Evolutionary conservation across 441 rosid species (phyloP).

Genomic region (Omphalea diandra): DNA sequence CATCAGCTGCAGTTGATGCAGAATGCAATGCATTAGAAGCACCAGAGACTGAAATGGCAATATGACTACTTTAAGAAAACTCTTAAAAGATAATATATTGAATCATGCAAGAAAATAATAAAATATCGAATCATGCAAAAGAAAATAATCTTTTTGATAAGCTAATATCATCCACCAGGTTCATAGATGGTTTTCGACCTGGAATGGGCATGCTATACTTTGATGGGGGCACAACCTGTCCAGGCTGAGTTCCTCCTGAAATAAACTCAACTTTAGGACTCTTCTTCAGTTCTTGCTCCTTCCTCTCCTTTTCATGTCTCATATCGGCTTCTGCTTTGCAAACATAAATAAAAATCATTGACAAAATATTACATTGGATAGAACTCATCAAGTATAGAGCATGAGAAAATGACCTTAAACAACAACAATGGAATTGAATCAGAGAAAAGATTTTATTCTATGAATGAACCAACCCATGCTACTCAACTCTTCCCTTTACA

Average conservation of each 20-base stretch:
- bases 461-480: neutral
- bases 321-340: conserved; percentile 65
- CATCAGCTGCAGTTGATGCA: conserved; percentile 42
- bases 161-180: neutral
- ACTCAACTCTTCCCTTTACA: neutral
- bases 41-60: conserved; percentile 42
- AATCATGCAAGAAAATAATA: neutral
- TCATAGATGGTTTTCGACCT: conserved; percentile 37
- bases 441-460: neutral
- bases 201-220: conserved; percentile 66
- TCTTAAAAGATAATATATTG: neutral
- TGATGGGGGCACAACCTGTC: conserved; percentile 41
- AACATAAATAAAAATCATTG: conserved; percentile 14
- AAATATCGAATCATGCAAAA: neutral
- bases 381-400: neutral
- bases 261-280: conserved; percentile 79
- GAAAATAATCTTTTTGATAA: conserved; percentile 3
- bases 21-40: conserved; percentile 51
- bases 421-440: neutral
- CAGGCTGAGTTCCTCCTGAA: conserved; percentile 66
- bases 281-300: conserved; percentile 86
- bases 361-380: conserved; percentile 1
- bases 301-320: conserved; percentile 84
- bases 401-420: conserved; percentile 2
- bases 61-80: conserved; percentile 22